Conservation (phyloP, 495 filamentous ascomycete species). For the Neurospora pannonica region DNA sequence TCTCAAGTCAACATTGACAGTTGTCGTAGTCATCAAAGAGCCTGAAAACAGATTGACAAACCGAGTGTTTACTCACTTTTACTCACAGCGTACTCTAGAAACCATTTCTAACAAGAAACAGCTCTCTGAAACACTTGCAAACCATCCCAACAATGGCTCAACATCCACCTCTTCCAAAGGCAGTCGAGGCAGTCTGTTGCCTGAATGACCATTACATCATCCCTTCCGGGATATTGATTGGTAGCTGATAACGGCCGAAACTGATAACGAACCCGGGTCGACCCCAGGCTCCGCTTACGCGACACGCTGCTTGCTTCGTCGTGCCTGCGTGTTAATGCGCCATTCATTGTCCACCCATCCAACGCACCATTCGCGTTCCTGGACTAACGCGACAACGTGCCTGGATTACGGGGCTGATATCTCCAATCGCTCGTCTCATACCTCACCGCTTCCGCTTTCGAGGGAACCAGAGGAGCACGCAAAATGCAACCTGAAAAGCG, state of each 20-base stretch:
- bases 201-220: background rate
- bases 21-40: background rate
- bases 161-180: background rate
- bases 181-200: background rate
- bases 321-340: background rate
- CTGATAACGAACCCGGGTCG: background rate
- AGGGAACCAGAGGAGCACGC: background rate
- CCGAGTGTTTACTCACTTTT: background rate
- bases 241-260: background rate
- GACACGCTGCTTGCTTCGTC: background rate
- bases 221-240: background rate
- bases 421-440: background rate
- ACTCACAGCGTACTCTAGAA: background rate
- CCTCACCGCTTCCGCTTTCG: background rate
- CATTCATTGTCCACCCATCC: background rate
- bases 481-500: background rate
- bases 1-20: background rate
- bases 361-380: background rate
- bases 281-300: background rate
- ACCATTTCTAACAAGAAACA: background rate
- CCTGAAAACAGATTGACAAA: background rate
- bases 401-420: background rate
- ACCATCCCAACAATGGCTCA: background rate
- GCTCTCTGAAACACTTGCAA: background rate
- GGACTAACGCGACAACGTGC: background rate